These are phyloP conservation scores for Lanmaoa rubissima DNA, from an alignment of 768 basidiomycete species.

Conservation along the genomic window DNA sequence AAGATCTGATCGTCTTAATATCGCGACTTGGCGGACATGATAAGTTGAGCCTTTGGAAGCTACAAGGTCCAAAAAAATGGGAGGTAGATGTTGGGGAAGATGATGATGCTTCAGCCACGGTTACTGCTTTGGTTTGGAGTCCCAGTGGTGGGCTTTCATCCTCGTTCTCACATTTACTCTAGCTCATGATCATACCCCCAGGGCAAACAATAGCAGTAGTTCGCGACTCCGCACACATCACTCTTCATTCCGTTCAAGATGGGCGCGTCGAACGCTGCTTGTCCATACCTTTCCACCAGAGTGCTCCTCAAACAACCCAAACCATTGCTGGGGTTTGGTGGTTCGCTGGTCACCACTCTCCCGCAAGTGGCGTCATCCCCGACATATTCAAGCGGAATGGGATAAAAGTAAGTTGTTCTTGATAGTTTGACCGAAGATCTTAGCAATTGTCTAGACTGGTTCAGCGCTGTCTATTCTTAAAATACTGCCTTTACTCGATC, in stretches of 20 bases:
- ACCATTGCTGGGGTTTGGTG: constrained; percentile 66
- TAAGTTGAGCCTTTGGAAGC: constrained; percentile 75
- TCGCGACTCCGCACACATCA: constrained; percentile 65
- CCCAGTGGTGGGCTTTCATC: constrained; percentile 60
- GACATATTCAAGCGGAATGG: constrained; percentile 73
- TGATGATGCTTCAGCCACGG: constrained; percentile 43
- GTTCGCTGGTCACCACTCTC: constrained; percentile 53
- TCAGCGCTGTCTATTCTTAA: constrained; percentile 71
- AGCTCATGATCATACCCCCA: constrained; percentile 25
- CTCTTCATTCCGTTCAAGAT: constrained; percentile 77
- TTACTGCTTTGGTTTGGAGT: constrained; percentile 73
- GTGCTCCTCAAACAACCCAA: constrained; percentile 14
- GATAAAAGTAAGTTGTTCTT: constrained; percentile 50
- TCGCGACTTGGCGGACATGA: constrained; percentile 67
- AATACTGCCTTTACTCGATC: constrained; percentile 69
- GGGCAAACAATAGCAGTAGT: constrained; percentile 71
- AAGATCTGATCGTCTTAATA: constrained; percentile 70
- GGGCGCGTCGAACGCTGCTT: constrained; percentile 56
- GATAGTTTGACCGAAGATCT: background rate
- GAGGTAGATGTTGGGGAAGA: constrained; percentile 64
- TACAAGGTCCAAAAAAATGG: constrained; percentile 79
- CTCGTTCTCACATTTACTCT: background rate
- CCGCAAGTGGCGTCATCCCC: constrained; percentile 48
- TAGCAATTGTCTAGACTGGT: constrained; percentile 54
- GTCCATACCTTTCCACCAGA: constrained; percentile 30